Evolutionary conservation across 805 yeast species (phyloP), one percentile per base, ranked within the genome.

Genomic region (Wickerhamomyces ciferrii): DNA sequence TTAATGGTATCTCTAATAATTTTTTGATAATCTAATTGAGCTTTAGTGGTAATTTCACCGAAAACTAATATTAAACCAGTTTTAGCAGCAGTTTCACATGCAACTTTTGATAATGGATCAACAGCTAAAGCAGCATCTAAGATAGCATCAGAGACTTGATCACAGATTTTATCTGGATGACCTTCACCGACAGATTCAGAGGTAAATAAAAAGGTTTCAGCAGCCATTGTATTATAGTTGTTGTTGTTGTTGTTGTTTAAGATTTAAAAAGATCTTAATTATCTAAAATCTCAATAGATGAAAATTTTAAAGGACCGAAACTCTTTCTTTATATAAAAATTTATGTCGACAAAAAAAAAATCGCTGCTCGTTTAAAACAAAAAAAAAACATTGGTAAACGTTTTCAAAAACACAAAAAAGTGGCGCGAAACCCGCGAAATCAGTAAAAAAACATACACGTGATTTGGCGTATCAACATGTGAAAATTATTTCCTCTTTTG

Each of bases 41-140:
- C 99, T 69, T 82, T 86, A 74, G 99, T 94, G 76, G 99, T 92
- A 72, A 94, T 94, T 75, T 94, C 99, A 76, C 99, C 99, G 67
- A 94, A 94, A 56, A 94, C 97, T 95, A 94, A 87, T 67, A 94
- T 90, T 96, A 94, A 83, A 77, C 99, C 99, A 56, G 99, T 94
- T 79, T 94, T 94, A 63, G 98, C 85, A 56, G 99, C 98, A 51
- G 99, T 88, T 75, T 94, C 99, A 79, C 99, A 94, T 43, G 97
- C 99, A 68, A 94, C 99, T 79, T 94, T 94, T 59, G 99, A 94
- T 62, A 88, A 79, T 52, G 99, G 99, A 72, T 94, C 99, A 59
- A 76, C 95, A 47, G 87, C 82, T 62, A 94, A 77, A 79, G 98
- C 92, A 59, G 99, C 99, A 66, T 94, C 99, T 61, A 94, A 80